phyloP scores from a whole-genome alignment of 2,329 filamentous ascomycete species.

The Metarhizium humberi region DNA sequence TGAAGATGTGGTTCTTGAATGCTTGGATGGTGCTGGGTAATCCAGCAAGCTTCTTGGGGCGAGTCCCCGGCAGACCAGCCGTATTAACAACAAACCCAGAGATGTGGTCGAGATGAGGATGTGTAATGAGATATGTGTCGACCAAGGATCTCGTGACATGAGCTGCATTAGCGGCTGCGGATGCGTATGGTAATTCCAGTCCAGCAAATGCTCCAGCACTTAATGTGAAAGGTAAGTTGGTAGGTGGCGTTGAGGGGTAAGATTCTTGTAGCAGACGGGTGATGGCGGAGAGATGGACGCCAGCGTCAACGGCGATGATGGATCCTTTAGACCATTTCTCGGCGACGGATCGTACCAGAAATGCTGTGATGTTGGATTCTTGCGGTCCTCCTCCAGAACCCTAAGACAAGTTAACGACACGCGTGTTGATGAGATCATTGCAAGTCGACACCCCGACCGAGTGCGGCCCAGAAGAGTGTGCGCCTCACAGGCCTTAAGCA shows the following conservation, averaged over 20 bases:
- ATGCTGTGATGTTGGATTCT: slow-evolving; percentile 82
- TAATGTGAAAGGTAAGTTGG: slow-evolving; percentile 39
- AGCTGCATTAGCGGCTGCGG: slow-evolving; percentile 67
- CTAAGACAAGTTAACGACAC: slow-evolving; percentile 32
- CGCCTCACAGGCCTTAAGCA: neutral
- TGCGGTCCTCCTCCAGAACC: slow-evolving; percentile 82
- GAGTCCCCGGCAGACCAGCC: slow-evolving; percentile 68
- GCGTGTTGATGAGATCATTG: neutral
- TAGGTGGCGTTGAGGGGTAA: slow-evolving; percentile 25
- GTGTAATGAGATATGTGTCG: slow-evolving; percentile 85
- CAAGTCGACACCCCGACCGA: neutral
- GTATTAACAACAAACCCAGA: slow-evolving; percentile 90
- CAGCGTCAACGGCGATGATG: slow-evolving; percentile 85
- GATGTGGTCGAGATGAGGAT: slow-evolving; percentile 94
- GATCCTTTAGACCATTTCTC: slow-evolving; percentile 76
- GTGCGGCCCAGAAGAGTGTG: neutral
- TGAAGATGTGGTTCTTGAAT: slow-evolving; percentile 92
- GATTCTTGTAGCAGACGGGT: slow-evolving; percentile 63
- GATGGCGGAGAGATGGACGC: slow-evolving; percentile 80
- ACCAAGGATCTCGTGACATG: slow-evolving; percentile 72
- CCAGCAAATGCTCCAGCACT: slow-evolving; percentile 71
- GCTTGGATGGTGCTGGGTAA: slow-evolving; percentile 84
- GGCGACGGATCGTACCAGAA: slow-evolving; percentile 75
- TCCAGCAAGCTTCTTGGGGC: slow-evolving; percentile 78
- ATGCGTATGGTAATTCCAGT: slow-evolving; percentile 57